Base-by-base conservation (phyloP, 2,329 filamentous ascomycete genomes). In the Colletotrichum euphorbiae region DNA sequence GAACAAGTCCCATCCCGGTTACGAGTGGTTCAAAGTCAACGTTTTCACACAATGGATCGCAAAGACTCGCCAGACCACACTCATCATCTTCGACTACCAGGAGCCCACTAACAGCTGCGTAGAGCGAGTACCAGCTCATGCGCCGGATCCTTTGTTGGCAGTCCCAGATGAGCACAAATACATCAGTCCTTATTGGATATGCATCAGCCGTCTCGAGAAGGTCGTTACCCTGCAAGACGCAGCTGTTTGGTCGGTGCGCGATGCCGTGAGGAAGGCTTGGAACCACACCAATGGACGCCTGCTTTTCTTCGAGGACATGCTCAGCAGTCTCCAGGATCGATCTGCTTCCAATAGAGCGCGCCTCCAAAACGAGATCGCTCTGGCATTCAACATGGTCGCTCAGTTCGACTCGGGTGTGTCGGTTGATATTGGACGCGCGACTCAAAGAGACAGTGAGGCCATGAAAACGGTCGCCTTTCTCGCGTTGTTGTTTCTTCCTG, bases 321-420 rank as follows among this genome's bases (percentile, higher is more conserved):
- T 81, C 1, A 67, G 71, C 15, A 79, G 76, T 57, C 74, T 83
- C 0, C 75, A 76, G 2, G 69, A 74, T 11, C 77, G 83, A 12
- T 77, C 81, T 0, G 67, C 69, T 0, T 77, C 82, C 0, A 83
- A 81, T 72, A 77, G 78, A 12, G 75, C 80, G 13, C 70, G 88
- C 66, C 77, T 90, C 73, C 56, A 84, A 75, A 75, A 89, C 77
- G 75, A 90, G 82, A 80, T 90, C 76, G 76, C 89, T 64, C 78
- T 90, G 69, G 73, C 79, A 0, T 85, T 82, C 73, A 81, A 85
- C 69, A 77, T 71, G 0, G 80, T 83, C 0, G 78, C 81, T 0
- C 81, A 84, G 68, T 73, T 80, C 40, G 81, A 84, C 54, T 74
- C 81, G 0, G 67, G 71, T 0, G 72, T 77, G 0, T 78, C 81